Evolutionary conservation across 2,329 filamentous ascomycete species (phyloP).

Genomic region (Rutstroemia sp.): DNA sequence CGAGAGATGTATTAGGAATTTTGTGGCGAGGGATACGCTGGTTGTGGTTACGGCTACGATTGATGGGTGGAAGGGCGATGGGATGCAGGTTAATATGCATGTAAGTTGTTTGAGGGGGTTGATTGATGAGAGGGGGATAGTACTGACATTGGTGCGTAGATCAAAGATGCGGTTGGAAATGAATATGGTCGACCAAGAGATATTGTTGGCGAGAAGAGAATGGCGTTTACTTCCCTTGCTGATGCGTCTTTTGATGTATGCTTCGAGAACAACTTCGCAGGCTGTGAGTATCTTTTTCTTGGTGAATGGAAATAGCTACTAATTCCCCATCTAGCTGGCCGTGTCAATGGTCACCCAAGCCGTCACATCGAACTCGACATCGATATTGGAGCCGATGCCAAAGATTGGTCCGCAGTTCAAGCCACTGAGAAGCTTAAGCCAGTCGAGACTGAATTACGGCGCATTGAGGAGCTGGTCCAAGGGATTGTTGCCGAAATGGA

Average conservation of each 20-base stretch:
- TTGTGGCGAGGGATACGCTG: conserved; percentile 82
- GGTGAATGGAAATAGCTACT: not conserved
- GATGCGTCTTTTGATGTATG: conserved; percentile 95
- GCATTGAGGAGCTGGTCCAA: conserved; percentile 81
- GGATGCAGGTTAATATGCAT: conserved; percentile 89
- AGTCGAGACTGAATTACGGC: conserved; percentile 86
- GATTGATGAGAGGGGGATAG: not conserved
- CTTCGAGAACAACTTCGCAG: conserved; percentile 76
- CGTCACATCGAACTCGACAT: conserved; percentile 52
- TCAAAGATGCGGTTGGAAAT: conserved; percentile 91
- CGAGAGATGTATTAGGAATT: conserved; percentile 93
- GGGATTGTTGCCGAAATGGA: conserved; percentile 96
- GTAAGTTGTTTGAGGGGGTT: conserved; percentile 43
- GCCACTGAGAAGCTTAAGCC: conserved; percentile 97
- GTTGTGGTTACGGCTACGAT: conserved; percentile 92
- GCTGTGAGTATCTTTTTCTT: conserved; percentile 46
- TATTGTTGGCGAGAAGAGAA: conserved; percentile 72
- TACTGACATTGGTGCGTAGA: conserved; percentile 44
- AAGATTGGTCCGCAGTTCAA: conserved; percentile 96
- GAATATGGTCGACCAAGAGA: conserved; percentile 91
- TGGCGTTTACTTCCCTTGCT: conserved; percentile 86
- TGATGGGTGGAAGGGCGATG: conserved; percentile 80
- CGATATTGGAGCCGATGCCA: conserved; percentile 48
- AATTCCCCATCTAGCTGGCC: not conserved
- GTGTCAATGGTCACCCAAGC: conserved; percentile 31